Evolutionary conservation across 2,329 filamentous ascomycete species (phyloP).

Genomic region (Microsporum canis): DNA sequence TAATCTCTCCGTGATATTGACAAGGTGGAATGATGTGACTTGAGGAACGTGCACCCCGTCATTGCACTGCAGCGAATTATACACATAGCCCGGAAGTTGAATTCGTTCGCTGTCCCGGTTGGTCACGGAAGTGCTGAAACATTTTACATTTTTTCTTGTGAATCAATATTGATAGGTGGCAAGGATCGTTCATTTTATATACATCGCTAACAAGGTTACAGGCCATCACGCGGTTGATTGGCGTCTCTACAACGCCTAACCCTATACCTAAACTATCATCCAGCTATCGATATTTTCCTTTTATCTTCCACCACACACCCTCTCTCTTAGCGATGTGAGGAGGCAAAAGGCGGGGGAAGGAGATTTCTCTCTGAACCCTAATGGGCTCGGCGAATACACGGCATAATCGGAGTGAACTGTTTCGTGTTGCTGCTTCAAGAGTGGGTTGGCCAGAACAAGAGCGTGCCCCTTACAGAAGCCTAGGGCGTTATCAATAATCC

Average conservation of each 20-base stretch:
- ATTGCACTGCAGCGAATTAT: neutral
- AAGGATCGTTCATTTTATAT: neutral
- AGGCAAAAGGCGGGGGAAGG: too few relatives aligned
- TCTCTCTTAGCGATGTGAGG: too few relatives aligned
- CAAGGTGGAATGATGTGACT: neutral
- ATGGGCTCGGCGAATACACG: too few relatives aligned
- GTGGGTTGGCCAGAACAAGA: too few relatives aligned
- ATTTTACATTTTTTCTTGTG: neutral
- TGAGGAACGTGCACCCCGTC: neutral
- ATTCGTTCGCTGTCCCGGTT: neutral
- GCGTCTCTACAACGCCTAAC: neutral
- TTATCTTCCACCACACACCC: too few relatives aligned
- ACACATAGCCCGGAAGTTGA: neutral
- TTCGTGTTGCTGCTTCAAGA: too few relatives aligned
- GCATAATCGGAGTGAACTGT: too few relatives aligned
- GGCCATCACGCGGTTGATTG: neutral
- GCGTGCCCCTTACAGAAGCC: too few relatives aligned
- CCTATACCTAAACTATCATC: too few relatives aligned
- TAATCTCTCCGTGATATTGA: neutral
- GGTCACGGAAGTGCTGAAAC: neutral
- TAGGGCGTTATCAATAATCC: too few relatives aligned
- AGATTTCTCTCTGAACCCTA: too few relatives aligned
- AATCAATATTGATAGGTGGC: neutral
- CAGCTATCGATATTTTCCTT: too few relatives aligned
- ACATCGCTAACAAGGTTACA: neutral